phyloP scores from a whole-genome alignment of 768 basidiomycete species.

The Xanthoconium purpureum region DNA sequence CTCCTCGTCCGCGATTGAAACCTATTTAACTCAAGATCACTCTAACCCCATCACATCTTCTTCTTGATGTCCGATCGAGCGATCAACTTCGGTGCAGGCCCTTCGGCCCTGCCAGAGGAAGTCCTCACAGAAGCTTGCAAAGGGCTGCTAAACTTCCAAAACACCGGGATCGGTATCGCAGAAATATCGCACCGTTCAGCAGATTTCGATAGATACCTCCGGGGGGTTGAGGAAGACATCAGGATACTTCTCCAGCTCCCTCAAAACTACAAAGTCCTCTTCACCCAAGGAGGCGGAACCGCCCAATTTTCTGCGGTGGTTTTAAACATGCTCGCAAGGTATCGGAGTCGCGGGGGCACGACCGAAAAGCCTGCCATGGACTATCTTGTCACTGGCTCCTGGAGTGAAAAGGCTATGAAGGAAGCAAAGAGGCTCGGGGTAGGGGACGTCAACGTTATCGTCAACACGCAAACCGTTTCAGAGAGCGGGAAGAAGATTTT shows the following conservation, averaged over 20 bases:
- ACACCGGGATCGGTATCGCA: conserved; percentile 91
- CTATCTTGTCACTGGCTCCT: conserved; percentile 90
- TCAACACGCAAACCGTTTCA: conserved; percentile 62
- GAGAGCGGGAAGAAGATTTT: conserved; percentile 62
- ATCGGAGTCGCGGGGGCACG: conserved; percentile 65
- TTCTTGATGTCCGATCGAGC: conserved; percentile 41
- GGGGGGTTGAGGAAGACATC: conserved; percentile 59
- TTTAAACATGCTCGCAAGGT: conserved; percentile 85
- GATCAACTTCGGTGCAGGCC: conserved; percentile 93
- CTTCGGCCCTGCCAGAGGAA: conserved; percentile 84
- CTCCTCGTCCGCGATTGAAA: neutral
- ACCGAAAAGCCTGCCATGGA: conserved; percentile 64
- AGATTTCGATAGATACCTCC: conserved; percentile 74
- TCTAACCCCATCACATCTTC: neutral
- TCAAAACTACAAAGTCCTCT: conserved; percentile 78
- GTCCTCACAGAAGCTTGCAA: conserved; percentile 81
- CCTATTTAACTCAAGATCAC: neutral
- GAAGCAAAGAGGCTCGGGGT: conserved; percentile 74
- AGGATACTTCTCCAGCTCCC: conserved; percentile 81
- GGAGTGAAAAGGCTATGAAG: conserved; percentile 83
- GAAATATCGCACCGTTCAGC: conserved; percentile 96
- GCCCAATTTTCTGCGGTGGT: conserved; percentile 91
- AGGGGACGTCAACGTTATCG: conserved; percentile 63
- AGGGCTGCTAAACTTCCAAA: conserved; percentile 86
- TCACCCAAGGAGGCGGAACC: conserved; percentile 93